Evolutionary conservation across 768 basidiomycete species (phyloP), one percentile per base, ranked within the genome.

Genomic region (Candolleomyces efflorescens): DNA sequence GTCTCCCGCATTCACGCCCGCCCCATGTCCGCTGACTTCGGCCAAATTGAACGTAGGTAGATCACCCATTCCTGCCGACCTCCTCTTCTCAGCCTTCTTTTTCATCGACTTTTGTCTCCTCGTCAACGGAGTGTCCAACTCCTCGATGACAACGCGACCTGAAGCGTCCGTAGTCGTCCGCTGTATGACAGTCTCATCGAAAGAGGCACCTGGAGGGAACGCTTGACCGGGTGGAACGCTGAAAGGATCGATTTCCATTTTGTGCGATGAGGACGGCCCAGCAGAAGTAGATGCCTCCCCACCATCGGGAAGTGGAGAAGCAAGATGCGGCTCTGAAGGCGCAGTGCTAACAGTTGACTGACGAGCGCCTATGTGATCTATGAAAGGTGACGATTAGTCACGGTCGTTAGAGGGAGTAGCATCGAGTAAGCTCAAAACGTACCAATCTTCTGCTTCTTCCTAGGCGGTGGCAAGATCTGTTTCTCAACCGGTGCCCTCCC

Each of bases 81-180:
- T 54, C 47, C 56, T 59, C 27, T 52, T 63, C 58, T 55, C 50
- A 44, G 54, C 62, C 56, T 56, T 62, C 60, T 45, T 56, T 48
- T 48, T 62, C 54, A 72, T 68, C 18, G 75, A 75, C 69, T 85
- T 88, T 68, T 82, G 78, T 51, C 81, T 77, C 3, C 89, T 82
- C 41, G 81, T 85, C 3, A 79, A 79, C 37, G 89, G 89, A 5
- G 89, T 86, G 64, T 90, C 89, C 22, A 90, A 74, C 59, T 83
- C 82, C 65, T 91, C 88, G 56, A 90, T 81, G 55, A 89, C 80
- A 48, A 86, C 76, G 56, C 71, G 76, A n/a, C 81, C 80, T 45
- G 73, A 72, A n/a, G 78, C 71, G 20, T 64, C 62, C 11, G 64
- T 64, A 11, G 73, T 65, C 12, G 71, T 68, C 18, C 59, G 67